phyloP scores from a whole-genome alignment of 371 early-diverging fungal genomes.

The Nematocida displodere region DNA sequence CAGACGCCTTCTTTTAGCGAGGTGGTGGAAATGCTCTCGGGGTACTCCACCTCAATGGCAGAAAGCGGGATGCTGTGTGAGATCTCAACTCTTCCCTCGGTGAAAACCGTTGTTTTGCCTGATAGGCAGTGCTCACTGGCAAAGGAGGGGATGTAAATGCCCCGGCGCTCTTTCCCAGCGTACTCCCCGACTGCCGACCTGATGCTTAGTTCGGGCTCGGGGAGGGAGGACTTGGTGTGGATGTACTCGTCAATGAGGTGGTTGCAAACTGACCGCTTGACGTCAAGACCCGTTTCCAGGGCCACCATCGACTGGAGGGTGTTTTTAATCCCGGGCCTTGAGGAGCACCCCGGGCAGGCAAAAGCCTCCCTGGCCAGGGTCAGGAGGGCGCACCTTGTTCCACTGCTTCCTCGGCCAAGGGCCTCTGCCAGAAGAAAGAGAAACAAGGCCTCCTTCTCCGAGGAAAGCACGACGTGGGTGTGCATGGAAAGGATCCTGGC shows the following conservation, averaged over 20 bases:
- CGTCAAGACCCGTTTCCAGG: constrained; percentile 1
- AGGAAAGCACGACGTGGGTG: background rate
- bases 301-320: constrained; percentile 19
- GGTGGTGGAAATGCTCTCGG: no score
- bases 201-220: background rate
- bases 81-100: background rate
- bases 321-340: background rate
- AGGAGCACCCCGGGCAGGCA: constrained; percentile 8
- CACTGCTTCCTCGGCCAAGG: background rate
- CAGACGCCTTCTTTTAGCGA: no score
- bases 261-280: constrained; percentile 5
- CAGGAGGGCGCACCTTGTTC: constrained; percentile 5
- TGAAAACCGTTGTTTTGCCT: background rate
- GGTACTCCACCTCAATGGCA: background rate
- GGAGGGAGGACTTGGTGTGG: background rate
- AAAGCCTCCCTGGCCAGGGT: background rate
- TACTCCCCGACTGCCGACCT: background rate
- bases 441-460: constrained; percentile 20
- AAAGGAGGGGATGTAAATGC: background rate
- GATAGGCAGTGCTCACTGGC: background rate
- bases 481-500: constrained; percentile 32
- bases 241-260: constrained; percentile 28
- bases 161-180: background rate
- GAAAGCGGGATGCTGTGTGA: background rate
- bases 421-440: constrained; percentile 16